phyloP scores from a whole-genome alignment of 2,329 filamentous ascomycete genomes.

The Zasmidium citrigriseum region DNA sequence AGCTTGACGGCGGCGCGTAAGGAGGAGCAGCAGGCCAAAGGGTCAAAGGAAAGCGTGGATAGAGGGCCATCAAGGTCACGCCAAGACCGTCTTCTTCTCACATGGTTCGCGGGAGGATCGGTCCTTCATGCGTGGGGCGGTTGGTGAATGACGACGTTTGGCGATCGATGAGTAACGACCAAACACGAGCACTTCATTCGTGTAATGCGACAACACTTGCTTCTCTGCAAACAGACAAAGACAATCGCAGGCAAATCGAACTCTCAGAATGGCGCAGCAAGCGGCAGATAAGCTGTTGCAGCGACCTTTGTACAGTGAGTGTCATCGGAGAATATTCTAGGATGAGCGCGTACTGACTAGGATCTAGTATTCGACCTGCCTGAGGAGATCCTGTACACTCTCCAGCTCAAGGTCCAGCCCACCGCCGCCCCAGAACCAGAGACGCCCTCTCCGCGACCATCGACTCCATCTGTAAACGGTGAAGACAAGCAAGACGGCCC shows the following conservation, averaged over 20 bases:
- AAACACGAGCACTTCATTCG: neutral
- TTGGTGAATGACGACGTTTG: neutral
- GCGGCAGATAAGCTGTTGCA: constrained; percentile 41
- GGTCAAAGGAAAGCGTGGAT: neutral
- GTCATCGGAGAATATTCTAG: neutral
- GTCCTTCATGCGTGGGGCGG: neutral
- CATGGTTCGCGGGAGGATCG: neutral
- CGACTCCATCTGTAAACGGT: constrained; percentile 23
- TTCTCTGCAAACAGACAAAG: neutral
- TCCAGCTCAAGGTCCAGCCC: constrained; percentile 60
- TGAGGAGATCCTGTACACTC: constrained; percentile 67
- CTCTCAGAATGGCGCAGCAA: constrained; percentile 28
- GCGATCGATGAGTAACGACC: neutral
- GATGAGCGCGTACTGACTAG: constrained; percentile 2
- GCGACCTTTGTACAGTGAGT: constrained; percentile 53
- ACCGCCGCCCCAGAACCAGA: constrained; percentile 28
- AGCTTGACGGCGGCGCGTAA: neutral
- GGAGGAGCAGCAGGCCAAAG: too few species aligned
- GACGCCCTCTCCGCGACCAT: constrained; percentile 25
- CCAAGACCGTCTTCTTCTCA: neutral
- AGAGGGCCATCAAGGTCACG: constrained; percentile 1
- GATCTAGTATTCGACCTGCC: constrained; percentile 78
- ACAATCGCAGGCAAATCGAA: neutral
- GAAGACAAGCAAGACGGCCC: constrained; percentile 44
- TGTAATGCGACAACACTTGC: neutral